Conservation (phyloP, 176 grass and related monocot species). For the Tillandsia fasciculata region DNA sequence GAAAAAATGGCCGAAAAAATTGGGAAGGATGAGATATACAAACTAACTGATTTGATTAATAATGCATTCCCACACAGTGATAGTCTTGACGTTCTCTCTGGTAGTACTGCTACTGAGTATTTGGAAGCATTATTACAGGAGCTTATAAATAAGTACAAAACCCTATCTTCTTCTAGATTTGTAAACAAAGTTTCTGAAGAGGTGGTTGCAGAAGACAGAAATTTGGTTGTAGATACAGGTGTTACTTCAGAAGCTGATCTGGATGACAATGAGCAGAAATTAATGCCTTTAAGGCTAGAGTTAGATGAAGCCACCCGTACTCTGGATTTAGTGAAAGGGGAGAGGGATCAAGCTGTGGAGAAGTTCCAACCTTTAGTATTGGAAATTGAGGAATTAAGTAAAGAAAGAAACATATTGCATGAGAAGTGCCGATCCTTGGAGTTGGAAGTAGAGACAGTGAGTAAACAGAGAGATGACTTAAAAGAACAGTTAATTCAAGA, state of each 20-base stretch:
- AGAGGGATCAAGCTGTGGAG: constrained; percentile 45
- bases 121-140: constrained; percentile 52
- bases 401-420: constrained; percentile 41
- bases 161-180: constrained; percentile 36
- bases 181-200: constrained; percentile 30
- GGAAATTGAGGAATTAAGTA: constrained; percentile 48
- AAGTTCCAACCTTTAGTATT: constrained; percentile 33
- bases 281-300: constrained; percentile 32
- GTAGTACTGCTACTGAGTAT: constrained; percentile 24
- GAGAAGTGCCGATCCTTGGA: constrained; percentile 41
- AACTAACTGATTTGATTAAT: constrained; percentile 52
- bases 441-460: constrained; percentile 41
- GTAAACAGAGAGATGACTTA: constrained; percentile 55
- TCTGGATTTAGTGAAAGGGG: constrained; percentile 39
- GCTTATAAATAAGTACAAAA: constrained; percentile 49
- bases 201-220: constrained; percentile 35
- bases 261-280: constrained; percentile 24
- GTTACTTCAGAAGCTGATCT: constrained; percentile 16
- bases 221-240: constrained; percentile 18
- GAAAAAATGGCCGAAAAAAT: constrained; percentile 72
- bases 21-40: constrained; percentile 37
- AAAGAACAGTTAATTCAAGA: constrained; percentile 63
- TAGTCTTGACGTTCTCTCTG: constrained; percentile 35
- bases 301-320: constrained; percentile 36
- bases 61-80: constrained; percentile 27